A percentile compares a stretch with the other conserved stretches of the same genome.
These are phyloP conservation scores for Hericium rajendrae DNA, from an alignment of 768 basidiomycete species.

Conservation along the genomic window DNA sequence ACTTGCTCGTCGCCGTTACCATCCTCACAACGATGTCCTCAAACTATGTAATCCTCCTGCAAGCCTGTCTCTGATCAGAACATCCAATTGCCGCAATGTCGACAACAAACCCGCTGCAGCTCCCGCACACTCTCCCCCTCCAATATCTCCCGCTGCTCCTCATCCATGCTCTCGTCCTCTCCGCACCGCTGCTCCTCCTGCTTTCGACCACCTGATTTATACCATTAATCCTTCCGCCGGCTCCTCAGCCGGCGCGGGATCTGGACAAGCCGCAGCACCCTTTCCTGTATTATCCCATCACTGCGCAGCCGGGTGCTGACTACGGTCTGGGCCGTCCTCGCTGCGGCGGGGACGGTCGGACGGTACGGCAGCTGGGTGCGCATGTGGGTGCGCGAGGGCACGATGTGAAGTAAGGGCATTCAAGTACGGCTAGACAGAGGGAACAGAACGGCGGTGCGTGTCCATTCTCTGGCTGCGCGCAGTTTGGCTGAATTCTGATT, in stretches of 20 bases:
- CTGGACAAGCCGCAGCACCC: constrained; percentile 59
- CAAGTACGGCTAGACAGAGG: constrained; percentile 31
- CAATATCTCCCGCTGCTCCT: constrained; percentile 21
- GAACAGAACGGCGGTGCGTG: constrained; percentile 31
- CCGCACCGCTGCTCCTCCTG: not conserved
- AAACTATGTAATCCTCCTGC: too few relatives aligned
- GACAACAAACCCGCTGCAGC: not conserved
- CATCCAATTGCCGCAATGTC: not conserved
- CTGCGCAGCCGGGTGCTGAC: constrained; percentile 49
- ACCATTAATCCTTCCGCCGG: not conserved
- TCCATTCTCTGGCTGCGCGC: not conserved
- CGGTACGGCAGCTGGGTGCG: constrained; percentile 71
- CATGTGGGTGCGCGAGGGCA: constrained; percentile 42
- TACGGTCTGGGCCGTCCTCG: constrained; percentile 45
- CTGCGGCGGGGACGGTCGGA: constrained; percentile 42
- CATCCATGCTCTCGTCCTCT: constrained; percentile 27
- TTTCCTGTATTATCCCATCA: constrained; percentile 60
- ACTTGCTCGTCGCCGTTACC: too few relatives aligned
- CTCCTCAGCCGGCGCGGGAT: constrained; percentile 5
- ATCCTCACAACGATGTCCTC: too few relatives aligned
- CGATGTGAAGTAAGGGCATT: constrained; percentile 32
- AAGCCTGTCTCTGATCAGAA: not conserved
- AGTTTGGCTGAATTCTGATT: not conserved
- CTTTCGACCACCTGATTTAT: not conserved
- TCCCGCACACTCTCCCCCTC: not conserved